These are phyloP conservation scores for Choanephora cucurbitarum DNA, from an alignment of 371 early-diverging fungal genomes.

Conservation along the genomic window DNA sequence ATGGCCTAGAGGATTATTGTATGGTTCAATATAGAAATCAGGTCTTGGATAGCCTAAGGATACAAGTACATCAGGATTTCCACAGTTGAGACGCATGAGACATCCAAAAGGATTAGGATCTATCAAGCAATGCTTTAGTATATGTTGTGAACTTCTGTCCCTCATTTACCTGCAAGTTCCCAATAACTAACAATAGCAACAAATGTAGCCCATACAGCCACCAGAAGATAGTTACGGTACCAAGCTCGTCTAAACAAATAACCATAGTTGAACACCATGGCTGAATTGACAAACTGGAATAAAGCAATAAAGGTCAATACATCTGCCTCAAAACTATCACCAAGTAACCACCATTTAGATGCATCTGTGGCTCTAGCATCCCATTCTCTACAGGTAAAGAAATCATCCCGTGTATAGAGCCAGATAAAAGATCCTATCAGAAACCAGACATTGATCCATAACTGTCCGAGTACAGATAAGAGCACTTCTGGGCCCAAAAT, in stretches of 20 bases:
- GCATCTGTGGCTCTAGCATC: constrained; percentile 61
- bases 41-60: constrained; percentile 53
- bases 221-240: constrained; percentile 62
- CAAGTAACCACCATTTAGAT: constrained; percentile 77
- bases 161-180: constrained; percentile 54
- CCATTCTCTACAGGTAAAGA: constrained; percentile 74
- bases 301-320: constrained; percentile 57
- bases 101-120: constrained; percentile 75
- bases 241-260: constrained; percentile 57
- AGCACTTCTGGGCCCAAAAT: constrained; percentile 73
- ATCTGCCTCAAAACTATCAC: constrained; percentile 76
- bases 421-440: constrained; percentile 48
- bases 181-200: constrained; percentile 59
- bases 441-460: constrained; percentile 68
- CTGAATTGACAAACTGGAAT: constrained; percentile 65
- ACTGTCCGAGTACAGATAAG: constrained; percentile 61
- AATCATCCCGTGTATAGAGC: constrained; percentile 62
- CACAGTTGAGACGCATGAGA: constrained; percentile 75
- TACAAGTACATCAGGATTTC: constrained; percentile 53
- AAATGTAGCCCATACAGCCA: constrained; percentile 57
- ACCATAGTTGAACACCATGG: constrained; percentile 70
- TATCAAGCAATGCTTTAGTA: constrained; percentile 1
- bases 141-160: background rate
- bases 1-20: constrained; percentile 65
- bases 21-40: constrained; percentile 55